Base-by-base conservation (phyloP, 805 yeast genomes). In the Cyberlindnera samutprakarnensis region DNA sequence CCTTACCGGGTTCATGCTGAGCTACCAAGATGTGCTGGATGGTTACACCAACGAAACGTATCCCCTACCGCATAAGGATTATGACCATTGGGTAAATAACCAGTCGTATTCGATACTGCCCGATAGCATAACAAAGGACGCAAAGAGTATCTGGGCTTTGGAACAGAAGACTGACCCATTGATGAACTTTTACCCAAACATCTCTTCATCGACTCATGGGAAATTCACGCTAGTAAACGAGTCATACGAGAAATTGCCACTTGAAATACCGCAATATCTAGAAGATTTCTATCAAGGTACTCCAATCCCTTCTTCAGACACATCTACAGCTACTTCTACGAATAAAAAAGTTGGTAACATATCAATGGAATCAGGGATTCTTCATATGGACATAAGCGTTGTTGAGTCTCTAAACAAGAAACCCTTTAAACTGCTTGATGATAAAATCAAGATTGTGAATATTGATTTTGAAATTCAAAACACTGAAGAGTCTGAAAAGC, bases 1-100 rank as follows among this genome's bases (percentile, higher is more conserved):
- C 44, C 53, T 84, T 12, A 80, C 92, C 0, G 95, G 95, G 4
- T 72, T 78, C 36, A 67, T 64, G 44, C 54, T 78, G 21, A 72
- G 85, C 19, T 84, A 82, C 44, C 60, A 64, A 8, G 94, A 80
- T 53, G 66, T 63, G 12, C 14, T 67, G 2, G 51, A 59, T 5
- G 69, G 70, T 10, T 56, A 65, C 30, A 62, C 62, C 18, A 60
- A 56, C 1, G 64, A 68, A 38, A 64, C 72, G 0, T 78, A 78
- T 70, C 88, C 88, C 0, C 52, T 78, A 17, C 72, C 61, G 1
- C 59, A 55, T 6, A 62, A 59, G 32, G 55, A 61, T 28, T 63
- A 75, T 35, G 45, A 56, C 6, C 54, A 63, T 3, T 72, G 75
- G 57, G 29, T 46, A 16, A 76, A 72, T 38, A 61, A 64, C 38